A percentile compares a stretch with the other conserved stretches of the same genome.
Evolutionary conservation across 2,329 filamentous ascomycete species (phyloP).

Genomic region (Arthrobotrys conoides): DNA sequence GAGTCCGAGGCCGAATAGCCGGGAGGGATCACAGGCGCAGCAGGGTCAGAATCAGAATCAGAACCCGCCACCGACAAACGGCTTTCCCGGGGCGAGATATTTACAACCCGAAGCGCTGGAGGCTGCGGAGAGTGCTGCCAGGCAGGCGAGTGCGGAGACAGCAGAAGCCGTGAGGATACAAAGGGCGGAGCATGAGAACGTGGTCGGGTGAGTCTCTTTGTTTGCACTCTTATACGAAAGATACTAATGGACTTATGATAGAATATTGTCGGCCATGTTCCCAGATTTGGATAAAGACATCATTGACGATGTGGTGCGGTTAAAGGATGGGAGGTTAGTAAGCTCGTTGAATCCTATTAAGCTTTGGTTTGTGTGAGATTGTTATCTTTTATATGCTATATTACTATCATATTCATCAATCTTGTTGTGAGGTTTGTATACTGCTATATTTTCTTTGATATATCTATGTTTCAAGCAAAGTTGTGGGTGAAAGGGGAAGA

Average conservation of each 20-base stretch:
- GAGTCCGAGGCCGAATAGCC: constrained; percentile 67
- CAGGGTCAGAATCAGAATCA: constrained; percentile 58
- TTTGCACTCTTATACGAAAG: neutral
- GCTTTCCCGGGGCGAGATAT: constrained; percentile 66
- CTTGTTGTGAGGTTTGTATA: constrained; percentile 43
- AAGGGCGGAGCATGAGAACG: constrained; percentile 85
- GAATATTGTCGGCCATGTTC: constrained; percentile 93
- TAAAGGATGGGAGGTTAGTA: constrained; percentile 91
- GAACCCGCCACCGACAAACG: constrained; percentile 63
- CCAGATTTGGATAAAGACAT: constrained; percentile 93
- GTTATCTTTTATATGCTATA: neutral
- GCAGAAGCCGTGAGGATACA: constrained; percentile 89
- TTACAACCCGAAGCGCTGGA: constrained; percentile 70
- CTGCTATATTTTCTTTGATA: constrained; percentile 30
- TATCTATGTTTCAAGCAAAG: neutral
- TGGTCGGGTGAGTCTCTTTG: constrained; percentile 77
- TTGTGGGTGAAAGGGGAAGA: constrained; percentile 25
- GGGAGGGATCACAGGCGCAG: constrained; percentile 62
- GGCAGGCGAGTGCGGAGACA: constrained; percentile 89
- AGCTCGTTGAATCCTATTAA: constrained; percentile 22
- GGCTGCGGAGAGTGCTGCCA: constrained; percentile 87
- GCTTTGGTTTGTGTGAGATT: constrained; percentile 51
- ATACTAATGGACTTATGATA: constrained; percentile 16
- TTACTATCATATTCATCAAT: neutral
- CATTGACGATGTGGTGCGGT: constrained; percentile 94